These are phyloP conservation scores for Corylus avellana DNA, from an alignment of 306 rosid species.

Conservation along the genomic window DNA sequence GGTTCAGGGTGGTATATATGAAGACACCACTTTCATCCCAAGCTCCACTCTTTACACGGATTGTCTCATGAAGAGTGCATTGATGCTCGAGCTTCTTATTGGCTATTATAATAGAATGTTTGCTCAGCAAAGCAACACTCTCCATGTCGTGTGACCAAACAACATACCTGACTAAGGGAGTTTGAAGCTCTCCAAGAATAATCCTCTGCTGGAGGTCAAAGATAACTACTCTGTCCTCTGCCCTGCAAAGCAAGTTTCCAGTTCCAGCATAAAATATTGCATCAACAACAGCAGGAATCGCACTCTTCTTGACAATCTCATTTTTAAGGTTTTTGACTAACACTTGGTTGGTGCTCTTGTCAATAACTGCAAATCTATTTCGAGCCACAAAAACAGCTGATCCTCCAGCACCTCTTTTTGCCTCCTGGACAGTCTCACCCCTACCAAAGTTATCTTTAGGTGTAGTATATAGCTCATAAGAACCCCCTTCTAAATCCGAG, in stretches of 20 bases:
- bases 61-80: conserved; percentile 94
- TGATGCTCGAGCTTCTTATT: conserved; percentile 87
- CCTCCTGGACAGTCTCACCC: conserved; percentile 76
- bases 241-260: conserved; percentile 78
- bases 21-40: conserved; percentile 97
- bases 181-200: conserved; percentile 77
- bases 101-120: conserved; percentile 83
- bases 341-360: conserved; percentile 74
- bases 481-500: conserved; percentile 87
- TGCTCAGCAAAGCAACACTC: conserved; percentile 88
- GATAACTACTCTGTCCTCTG: conserved; percentile 81
- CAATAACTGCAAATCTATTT: conserved; percentile 90
- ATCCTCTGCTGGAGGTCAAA: conserved; percentile 83
- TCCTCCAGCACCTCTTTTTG: conserved; percentile 89
- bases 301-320: conserved; percentile 69
- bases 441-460: conserved; percentile 70
- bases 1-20: conserved; percentile 86
- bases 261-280: conserved; percentile 93
- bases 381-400: conserved; percentile 93
- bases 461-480: conserved; percentile 79
- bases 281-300: conserved; percentile 65
- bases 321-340: conserved; percentile 67
- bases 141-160: conserved; percentile 90
- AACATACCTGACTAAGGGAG: conserved; percentile 81
- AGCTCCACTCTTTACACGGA: conserved; percentile 93